Base-by-base conservation (phyloP, 2,329 filamentous ascomycete species). In the Teratosphaeria destructans region DNA sequence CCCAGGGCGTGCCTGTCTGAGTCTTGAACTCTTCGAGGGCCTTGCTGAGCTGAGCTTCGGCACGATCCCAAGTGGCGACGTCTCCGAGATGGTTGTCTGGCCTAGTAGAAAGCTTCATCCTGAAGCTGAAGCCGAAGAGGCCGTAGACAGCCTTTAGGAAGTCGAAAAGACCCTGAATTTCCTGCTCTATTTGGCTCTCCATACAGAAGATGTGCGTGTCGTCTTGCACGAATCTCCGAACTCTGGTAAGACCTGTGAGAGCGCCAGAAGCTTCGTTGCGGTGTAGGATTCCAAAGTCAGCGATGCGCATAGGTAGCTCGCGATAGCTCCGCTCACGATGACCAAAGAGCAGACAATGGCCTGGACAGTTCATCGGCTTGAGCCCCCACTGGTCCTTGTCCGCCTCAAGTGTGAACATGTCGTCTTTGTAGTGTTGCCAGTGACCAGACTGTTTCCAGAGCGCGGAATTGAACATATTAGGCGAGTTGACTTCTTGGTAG, bases 311-410 rank as follows among this genome's bases (percentile, higher is more conserved):
- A 32, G 94, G 94, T 60, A 99, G 79, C 68, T 97, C 91, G 69
- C 88, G 82, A 75, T 97, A 96, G 75, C 88, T 94, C 68, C 90
- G 84, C 70, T 90, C 88, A 58, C 88, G 84, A 74, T 93, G 87
- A 56, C 82, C 84, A 74, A 96, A 96, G 70, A 96, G 87, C 65
- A 94, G 78, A 75, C 89, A 95, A 76, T 97, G 93, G 32, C 91
- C 91, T 3, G 94, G 94, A 77, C 94, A 99, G 78, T 97, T 97
- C 94, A 97, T 97, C 32, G 93, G 93, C 78, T 97, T 97, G 57
- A 97, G 78, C 16, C 86, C 91, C 79, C 87, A 91, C 65, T 85
- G 81, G 64, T 88, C 87, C 79, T 96, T 95, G 74, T 96, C 92
- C 35, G 87, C 79, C 54, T 85, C 79, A 67, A 96, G 85, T n/a